Evolutionary conservation across 2,329 filamentous ascomycete genomes (phyloP).

Genomic region (Monilinia fructigena): DNA sequence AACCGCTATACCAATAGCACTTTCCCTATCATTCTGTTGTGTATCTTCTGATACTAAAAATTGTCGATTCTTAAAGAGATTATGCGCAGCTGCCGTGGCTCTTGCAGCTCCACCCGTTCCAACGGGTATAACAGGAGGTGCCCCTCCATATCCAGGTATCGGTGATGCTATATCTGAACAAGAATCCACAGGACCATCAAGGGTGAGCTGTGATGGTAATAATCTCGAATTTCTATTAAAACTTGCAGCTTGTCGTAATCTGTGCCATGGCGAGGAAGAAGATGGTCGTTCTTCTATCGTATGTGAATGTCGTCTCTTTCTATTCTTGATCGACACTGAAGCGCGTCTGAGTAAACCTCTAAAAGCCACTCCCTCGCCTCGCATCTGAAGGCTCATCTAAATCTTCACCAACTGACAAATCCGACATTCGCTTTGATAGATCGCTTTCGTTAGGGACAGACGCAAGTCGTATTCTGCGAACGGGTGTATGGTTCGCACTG

Average conservation of each 20-base stretch:
- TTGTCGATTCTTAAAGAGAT: constrained; percentile 44
- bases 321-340: constrained; percentile 38
- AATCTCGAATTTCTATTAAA: constrained; percentile 37
- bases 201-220: constrained; percentile 24
- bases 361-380: constrained; percentile 11
- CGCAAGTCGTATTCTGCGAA: constrained; percentile 32
- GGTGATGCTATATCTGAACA: constrained; percentile 31
- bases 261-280: constrained; percentile 35
- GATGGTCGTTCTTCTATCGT: constrained; percentile 33
- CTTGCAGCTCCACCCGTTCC: constrained; percentile 61
- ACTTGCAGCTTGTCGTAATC: constrained; percentile 38
- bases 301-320: constrained; percentile 37
- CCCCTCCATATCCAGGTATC: constrained; percentile 44
- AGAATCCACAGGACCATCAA: constrained; percentile 29
- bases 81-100: constrained; percentile 57
- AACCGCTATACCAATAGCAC: constrained; percentile 61
- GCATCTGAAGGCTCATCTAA: constrained; percentile 5
- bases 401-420: constrained; percentile 10
- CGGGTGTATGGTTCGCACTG: constrained; percentile 35
- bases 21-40: constrained; percentile 55
- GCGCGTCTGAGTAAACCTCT: constrained; percentile 37
- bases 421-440: constrained; percentile 9
- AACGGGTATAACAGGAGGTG: constrained; percentile 59
- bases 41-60: constrained; percentile 44
- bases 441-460: constrained; percentile 15